A percentile compares a stretch with the other conserved stretches of the same genome.
phyloP scores from a whole-genome alignment of 805 yeast genomes.

The Saccharomycopsis javanensis region DNA sequence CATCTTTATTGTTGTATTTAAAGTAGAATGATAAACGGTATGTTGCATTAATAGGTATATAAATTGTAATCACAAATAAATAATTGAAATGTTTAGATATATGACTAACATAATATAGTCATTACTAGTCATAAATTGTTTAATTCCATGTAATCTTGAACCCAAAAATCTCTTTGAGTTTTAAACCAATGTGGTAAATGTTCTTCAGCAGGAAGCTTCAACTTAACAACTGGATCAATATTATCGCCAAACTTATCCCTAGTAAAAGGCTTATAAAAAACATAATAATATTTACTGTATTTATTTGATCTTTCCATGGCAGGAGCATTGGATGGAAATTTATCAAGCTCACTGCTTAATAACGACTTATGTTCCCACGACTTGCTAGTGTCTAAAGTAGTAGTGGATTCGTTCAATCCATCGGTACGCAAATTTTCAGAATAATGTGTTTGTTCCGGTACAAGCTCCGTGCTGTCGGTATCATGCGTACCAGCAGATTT shows the following conservation, averaged over 20 bases:
- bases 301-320: neutral
- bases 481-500: conserved; percentile 6
- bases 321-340: neutral
- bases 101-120: neutral
- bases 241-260: conserved; percentile 11
- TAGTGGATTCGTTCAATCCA: neutral
- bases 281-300: neutral
- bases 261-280: conserved; percentile 14
- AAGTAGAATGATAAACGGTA: too few species aligned
- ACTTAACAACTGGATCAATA: conserved; percentile 16
- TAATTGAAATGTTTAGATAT: too few species aligned
- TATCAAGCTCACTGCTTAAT: conserved; percentile 14
- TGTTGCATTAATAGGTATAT: too few species aligned
- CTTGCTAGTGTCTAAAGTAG: neutral
- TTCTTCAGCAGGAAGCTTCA: conserved; percentile 51
- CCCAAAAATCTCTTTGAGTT: conserved; percentile 59
- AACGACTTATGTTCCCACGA: conserved; percentile 7
- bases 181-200: conserved; percentile 71
- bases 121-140: neutral
- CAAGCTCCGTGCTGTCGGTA: conserved; percentile 18
- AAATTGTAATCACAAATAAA: too few species aligned
- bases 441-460: neutral
- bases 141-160: conserved; percentile 27
- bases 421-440: neutral
- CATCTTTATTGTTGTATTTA: neutral